Base-by-base conservation (phyloP, 495 filamentous ascomycete genomes). In the Neurospora sp. region DNA sequence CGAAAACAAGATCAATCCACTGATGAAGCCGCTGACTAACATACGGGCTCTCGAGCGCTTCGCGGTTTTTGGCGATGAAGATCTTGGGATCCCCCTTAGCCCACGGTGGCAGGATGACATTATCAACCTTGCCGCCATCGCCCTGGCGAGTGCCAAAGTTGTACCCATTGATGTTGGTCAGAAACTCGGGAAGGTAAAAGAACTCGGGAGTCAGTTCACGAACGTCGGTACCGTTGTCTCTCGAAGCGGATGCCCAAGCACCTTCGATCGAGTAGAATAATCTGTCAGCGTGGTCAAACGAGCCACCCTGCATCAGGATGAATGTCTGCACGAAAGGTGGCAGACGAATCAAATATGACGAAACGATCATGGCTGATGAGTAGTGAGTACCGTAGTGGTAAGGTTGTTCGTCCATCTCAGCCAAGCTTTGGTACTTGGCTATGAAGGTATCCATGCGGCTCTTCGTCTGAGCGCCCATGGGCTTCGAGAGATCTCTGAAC, bases 371-470 rank as follows among this genome's bases (percentile, higher is more conserved):
- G 22, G 96, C 96, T 6, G 96, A 98, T 27, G 96, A 98, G 80
- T 98, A 99, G 79, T 99, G 96, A 7, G 96, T 99, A 47, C 96
- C 96, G 78, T 98, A 98, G 80, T 99, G 96, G 78, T 98, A 99
- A 3, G 96, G 91, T 9, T 89, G 84, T 76, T 96, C 94, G 47
- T 90, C 93, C 87, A 98, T 97, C 79, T 98, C 96, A 12, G 92
- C 92, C 81, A 99, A 92, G 31, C 90, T 90, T 71, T 91, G 88
- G 80, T 96, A 98, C 45, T 94, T 86, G 73, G 95, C 92, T 45
- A 87, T 86, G 77, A 96, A 96, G 14, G 93, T 92, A 1, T 85
- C 83, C 73, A 94, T 90, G 72, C 96, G 87, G 42, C 89, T 86
- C 7, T 85, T 79, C 6, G 89, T 92, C 79, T 99, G 96, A n/a